These are phyloP conservation scores for Metarhizium brunneum DNA, from an alignment of 2,329 filamentous ascomycete species.

Conservation along the genomic window DNA sequence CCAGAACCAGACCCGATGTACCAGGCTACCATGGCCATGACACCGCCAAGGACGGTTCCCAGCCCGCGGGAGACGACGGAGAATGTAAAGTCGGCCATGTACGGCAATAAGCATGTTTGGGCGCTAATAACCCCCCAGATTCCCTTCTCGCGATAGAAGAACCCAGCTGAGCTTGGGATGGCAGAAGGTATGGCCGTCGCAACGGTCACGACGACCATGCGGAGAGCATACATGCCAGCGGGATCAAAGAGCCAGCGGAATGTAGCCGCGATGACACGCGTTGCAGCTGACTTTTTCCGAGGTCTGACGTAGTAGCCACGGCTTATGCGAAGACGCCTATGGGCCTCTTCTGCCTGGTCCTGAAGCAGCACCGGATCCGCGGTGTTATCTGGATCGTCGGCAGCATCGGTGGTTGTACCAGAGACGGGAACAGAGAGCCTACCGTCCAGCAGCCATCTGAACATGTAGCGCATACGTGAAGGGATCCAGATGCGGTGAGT, in stretches of 20 bases:
- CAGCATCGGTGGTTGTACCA: conserved; percentile 7
- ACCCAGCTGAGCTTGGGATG: conserved; percentile 32
- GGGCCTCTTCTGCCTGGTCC: too few species aligned
- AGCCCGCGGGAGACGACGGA: conserved; percentile 29
- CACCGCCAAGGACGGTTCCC: conserved; percentile 36
- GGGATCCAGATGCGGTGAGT: too few species aligned
- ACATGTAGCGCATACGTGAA: conserved; percentile 10
- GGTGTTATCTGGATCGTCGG: conserved; percentile 9
- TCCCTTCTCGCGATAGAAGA: conserved; percentile 41
- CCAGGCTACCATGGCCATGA: conserved; percentile 37
- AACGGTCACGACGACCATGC: conserved; percentile 36
- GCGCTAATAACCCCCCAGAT: conserved; percentile 42
- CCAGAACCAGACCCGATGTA: conserved; percentile 40
- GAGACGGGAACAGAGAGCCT: conserved; percentile 9
- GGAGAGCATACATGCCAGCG: conserved; percentile 13
- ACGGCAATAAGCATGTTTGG: conserved; percentile 35
- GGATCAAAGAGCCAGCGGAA: too few species aligned
- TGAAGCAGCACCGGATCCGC: not conserved
- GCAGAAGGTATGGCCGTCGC: conserved; percentile 30
- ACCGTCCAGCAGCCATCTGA: conserved; percentile 11
- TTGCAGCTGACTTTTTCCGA: too few species aligned
- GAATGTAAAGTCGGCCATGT: conserved; percentile 40
- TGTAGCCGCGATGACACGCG: too few species aligned
- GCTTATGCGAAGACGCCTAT: too few species aligned
- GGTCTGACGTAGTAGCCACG: too few species aligned